Evolutionary conservation across 73 alveolate species (phyloP).

Genomic region (Paramecium octaurelia): DNA sequence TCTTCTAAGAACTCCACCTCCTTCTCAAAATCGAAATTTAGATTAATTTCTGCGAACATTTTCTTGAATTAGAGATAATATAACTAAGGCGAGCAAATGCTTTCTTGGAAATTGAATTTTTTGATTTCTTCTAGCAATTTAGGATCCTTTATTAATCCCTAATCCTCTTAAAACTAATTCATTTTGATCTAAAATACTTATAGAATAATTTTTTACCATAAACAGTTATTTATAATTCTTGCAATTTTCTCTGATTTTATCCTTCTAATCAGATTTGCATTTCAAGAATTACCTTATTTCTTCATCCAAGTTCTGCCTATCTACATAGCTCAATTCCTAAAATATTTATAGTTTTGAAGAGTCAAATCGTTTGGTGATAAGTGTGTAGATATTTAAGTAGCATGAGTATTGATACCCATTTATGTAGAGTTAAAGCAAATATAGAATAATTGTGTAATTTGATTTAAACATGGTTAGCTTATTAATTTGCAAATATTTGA

Average conservation of each 20-base stretch:
- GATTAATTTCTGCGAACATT: neutral
- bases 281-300: neutral
- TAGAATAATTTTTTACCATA: neutral
- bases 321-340: neutral
- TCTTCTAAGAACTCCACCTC: neutral
- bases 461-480: neutral
- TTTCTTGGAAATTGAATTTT: neutral
- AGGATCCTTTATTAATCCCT: neutral
- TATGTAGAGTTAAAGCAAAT: neutral
- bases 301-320: neutral
- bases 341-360: neutral
- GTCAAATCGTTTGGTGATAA: neutral
- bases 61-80: neutral
- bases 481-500: neutral
- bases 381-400: neutral
- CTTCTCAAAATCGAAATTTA: neutral
- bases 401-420: neutral
- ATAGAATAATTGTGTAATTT: neutral
- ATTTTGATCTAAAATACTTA: neutral
- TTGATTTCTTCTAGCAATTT: neutral
- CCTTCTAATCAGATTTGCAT: neutral
- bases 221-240: neutral
- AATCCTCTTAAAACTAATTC: neutral
- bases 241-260: neutral
- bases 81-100: neutral